Evolutionary conservation across 257 asterid genomes (phyloP).

Genomic region (Sherardia arvensis): DNA sequence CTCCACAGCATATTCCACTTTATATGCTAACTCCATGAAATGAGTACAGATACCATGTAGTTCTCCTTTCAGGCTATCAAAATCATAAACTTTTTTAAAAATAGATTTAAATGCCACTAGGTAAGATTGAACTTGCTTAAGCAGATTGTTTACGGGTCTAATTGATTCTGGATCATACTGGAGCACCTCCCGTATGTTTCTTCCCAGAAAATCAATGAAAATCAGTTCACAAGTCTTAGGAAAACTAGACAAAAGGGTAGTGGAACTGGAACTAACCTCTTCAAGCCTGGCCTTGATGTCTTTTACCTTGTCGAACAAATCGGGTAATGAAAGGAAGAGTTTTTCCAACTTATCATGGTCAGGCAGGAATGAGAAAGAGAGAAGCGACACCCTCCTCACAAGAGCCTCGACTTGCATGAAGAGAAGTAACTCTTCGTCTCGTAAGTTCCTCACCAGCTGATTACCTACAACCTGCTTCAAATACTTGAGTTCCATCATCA

Average conservation of each 20-base stretch:
- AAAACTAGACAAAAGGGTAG: background rate
- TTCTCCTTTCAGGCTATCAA: background rate
- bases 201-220: background rate
- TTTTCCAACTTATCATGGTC: too few relatives aligned
- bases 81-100: background rate
- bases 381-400: background rate
- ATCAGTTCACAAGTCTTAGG: constrained; percentile 1
- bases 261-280: background rate
- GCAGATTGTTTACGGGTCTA: background rate
- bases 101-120: background rate
- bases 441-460: background rate
- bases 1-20: background rate
- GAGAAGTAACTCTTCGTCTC: background rate
- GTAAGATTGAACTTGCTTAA: background rate
- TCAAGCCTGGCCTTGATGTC: background rate
- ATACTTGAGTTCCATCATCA: background rate
- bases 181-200: background rate
- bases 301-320: background rate
- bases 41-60: background rate
- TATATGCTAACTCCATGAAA: background rate
- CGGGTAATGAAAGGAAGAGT: too few relatives aligned
- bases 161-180: background rate
- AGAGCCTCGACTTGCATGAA: background rate
- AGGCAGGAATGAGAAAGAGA: background rate
- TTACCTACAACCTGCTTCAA: background rate